Percentiles rank a stretch among this genome's conserved stretches.
Evolutionary conservation across 1,139 yeast species (phyloP).

Genomic region (Yamadazyma diospyri): DNA sequence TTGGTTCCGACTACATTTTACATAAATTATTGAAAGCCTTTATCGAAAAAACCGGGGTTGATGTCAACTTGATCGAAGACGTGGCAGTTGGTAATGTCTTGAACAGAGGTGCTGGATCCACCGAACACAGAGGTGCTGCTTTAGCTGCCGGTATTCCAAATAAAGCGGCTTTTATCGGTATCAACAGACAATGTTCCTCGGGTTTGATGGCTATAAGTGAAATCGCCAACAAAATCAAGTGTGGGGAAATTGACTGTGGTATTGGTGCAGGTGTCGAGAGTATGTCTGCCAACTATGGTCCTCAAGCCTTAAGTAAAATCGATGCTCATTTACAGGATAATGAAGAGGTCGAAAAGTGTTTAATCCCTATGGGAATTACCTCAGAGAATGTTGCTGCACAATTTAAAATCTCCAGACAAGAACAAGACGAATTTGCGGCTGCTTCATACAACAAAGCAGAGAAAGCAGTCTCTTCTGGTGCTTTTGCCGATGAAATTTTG

Average conservation of each 20-base stretch:
- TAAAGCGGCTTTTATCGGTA: slow-evolving; percentile 70
- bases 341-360: slow-evolving; percentile 30
- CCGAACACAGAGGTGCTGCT: slow-evolving; percentile 81
- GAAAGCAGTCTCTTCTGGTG: slow-evolving; percentile 64
- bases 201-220: slow-evolving; percentile 89
- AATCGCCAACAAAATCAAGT: slow-evolving; percentile 80
- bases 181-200: slow-evolving; percentile 93
- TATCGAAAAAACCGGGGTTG: slow-evolving; percentile 57
- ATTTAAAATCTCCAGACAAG: slow-evolving; percentile 60
- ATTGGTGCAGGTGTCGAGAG: slow-evolving; percentile 91
- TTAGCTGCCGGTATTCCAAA: slow-evolving; percentile 49
- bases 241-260: slow-evolving; percentile 89
- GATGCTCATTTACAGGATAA: slow-evolving; percentile 42
- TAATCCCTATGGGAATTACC: slow-evolving; percentile 78
- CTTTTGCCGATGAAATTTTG: slow-evolving; percentile 80
- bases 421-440: slow-evolving; percentile 88
- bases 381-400: slow-evolving; percentile 40
- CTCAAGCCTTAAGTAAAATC: slow-evolving; percentile 61
- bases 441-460: slow-evolving; percentile 81
- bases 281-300: slow-evolving; percentile 83
- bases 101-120: slow-evolving; percentile 88
- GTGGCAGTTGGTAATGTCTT: slow-evolving; percentile 86
- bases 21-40: slow-evolving; percentile 61
- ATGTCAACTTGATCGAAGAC: slow-evolving; percentile 69
- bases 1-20: slow-evolving; percentile 71